Evolutionary conservation across 2,329 filamentous ascomycete genomes (phyloP).

Genomic region (Colletotrichum gloeosporioides): DNA sequence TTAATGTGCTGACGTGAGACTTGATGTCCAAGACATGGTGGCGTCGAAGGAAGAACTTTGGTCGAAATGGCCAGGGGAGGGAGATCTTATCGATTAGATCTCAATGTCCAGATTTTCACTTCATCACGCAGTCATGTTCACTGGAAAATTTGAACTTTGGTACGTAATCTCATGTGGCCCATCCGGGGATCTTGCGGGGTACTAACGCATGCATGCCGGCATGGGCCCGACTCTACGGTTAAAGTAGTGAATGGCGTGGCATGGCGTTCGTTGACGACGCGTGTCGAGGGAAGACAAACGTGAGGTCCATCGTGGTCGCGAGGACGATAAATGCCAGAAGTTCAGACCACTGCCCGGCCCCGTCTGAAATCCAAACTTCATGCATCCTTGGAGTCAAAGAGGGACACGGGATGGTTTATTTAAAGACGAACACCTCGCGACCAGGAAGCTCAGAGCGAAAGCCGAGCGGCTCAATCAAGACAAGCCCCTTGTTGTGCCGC

Average conservation of each 20-base stretch:
- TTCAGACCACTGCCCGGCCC: neutral
- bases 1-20: neutral
- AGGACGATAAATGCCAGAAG: neutral
- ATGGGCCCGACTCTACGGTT: neutral
- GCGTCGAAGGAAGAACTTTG: neutral
- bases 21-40: neutral
- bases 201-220: neutral
- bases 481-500: neutral
- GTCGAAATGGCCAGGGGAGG: neutral
- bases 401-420: neutral
- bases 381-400: neutral
- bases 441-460: neutral
- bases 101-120: no score
- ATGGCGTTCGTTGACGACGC: neutral
- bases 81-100: neutral
- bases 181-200: neutral
- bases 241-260: neutral
- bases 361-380: neutral
- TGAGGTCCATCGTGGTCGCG: neutral
- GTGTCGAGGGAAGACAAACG: fast-evolving
- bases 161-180: neutral
- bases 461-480: neutral
- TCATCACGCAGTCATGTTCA: neutral
- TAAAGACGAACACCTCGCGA: neutral
- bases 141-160: neutral